phyloP scores from a whole-genome alignment of 2,329 filamentous ascomycete genomes.

The Hypoxylon sp. region DNA sequence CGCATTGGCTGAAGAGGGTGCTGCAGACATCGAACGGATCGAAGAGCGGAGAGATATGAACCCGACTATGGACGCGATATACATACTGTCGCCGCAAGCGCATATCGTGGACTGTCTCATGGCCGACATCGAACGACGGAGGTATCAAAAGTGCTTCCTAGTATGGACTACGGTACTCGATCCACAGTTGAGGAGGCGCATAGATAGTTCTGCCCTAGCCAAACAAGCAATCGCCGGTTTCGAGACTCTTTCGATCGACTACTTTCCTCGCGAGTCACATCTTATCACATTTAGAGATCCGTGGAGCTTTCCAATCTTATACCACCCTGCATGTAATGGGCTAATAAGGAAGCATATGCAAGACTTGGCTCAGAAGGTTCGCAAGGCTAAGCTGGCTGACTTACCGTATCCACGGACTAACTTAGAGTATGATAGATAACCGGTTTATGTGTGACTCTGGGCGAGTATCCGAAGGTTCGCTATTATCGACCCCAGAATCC shows the following conservation, averaged over 20 bases:
- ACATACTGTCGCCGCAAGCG: conserved; percentile 86
- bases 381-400: conserved; percentile 6
- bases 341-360: conserved; percentile 88
- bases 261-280: conserved; percentile 90
- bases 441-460: conserved; percentile 89
- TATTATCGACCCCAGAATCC: conserved; percentile 86
- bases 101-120: conserved; percentile 95
- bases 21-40: conserved; percentile 90
- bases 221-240: conserved; percentile 84
- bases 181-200: conserved; percentile 77
- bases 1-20: conserved; percentile 46
- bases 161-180: conserved; percentile 88
- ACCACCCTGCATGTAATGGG: conserved; percentile 89
- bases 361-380: conserved; percentile 87
- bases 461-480: conserved; percentile 92
- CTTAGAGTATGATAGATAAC: conserved; percentile 72
- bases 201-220: conserved; percentile 79
- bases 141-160: conserved; percentile 84
- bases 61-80: conserved; percentile 93
- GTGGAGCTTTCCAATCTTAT: conserved; percentile 94
- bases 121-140: conserved; percentile 87
- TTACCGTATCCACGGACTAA: conserved; percentile 29
- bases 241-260: conserved; percentile 88
- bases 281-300: conserved; percentile 93
- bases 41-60: conserved; percentile 87